These are phyloP conservation scores for Arthrobotrys sinensis DNA, from an alignment of 2,329 filamentous ascomycete genomes.

Conservation along the genomic window DNA sequence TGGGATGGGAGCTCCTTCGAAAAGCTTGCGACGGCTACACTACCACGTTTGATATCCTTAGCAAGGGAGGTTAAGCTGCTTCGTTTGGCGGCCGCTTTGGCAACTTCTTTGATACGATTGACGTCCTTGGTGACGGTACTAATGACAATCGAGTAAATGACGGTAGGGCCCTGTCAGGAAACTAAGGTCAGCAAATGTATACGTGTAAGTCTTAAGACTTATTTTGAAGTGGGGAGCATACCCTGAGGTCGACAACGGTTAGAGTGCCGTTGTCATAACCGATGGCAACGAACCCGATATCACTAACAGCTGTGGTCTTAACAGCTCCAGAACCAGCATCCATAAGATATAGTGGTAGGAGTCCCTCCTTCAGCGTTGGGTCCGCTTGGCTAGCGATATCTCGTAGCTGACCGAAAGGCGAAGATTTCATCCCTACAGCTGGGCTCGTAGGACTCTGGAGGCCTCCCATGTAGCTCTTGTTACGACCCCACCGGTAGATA, in stretches of 20 bases:
- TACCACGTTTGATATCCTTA: slow-evolving; percentile 78
- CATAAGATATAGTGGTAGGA: slow-evolving; percentile 84
- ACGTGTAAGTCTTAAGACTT: background rate
- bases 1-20: slow-evolving; percentile 2
- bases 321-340: slow-evolving; percentile 87
- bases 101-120: slow-evolving; percentile 16
- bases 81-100: slow-evolving; percentile 37
- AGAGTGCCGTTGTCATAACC: slow-evolving; percentile 88
- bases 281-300: slow-evolving; percentile 90
- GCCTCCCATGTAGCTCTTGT: slow-evolving; percentile 72
- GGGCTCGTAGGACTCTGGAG: slow-evolving; percentile 27
- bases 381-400: slow-evolving; percentile 63
- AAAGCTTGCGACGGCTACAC: slow-evolving; percentile 65
- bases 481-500: slow-evolving; percentile 87
- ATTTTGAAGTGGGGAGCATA: slow-evolving; percentile 31
- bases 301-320: slow-evolving; percentile 84
- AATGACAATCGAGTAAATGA: slow-evolving; percentile 79
- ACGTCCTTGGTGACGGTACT: slow-evolving; percentile 31
- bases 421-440: slow-evolving; percentile 1
- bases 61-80: slow-evolving; percentile 74
- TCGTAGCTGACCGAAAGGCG: slow-evolving; percentile 45
- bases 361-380: slow-evolving; percentile 80
- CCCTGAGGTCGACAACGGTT: slow-evolving; percentile 85
- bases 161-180: slow-evolving; percentile 75
- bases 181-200: background rate